Base-by-base conservation (phyloP, 2,329 filamentous ascomycete genomes). In the Cytospora chrysosperma region DNA sequence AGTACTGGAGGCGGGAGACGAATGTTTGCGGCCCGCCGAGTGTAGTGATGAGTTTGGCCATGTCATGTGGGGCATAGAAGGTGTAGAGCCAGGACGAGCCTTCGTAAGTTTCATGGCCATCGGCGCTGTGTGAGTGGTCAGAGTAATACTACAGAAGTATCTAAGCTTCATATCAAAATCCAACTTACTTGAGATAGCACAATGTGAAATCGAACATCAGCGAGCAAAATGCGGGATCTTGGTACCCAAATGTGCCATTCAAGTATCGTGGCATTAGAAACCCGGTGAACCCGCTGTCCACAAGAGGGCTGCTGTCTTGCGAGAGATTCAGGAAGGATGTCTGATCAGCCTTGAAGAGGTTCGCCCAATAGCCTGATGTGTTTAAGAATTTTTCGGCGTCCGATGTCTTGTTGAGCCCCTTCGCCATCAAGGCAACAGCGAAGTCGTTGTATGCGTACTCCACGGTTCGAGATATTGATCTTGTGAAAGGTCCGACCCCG, bases 381-480 rank as follows among this genome's bases (percentile, higher is more conserved):
- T 72, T 70, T 0, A 81, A 71, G 59, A 90, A 91, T 68, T 82
- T 86, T 61, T 83, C 77, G 13, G 80, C 78, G 50, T 89, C 88
- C 0, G 70, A 74, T 7, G 78, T 76, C 13, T 83, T 79, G 3
- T 83, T 84, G 50, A 89, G 72, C 0, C 75, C 77, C 30, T 80
- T 78, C 0, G 87, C 87, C 61, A 90, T 82, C 28, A 83, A 75
- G 0, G 84, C 79, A 56, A 89, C 85, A 63, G 82, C 84, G 68
- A 86, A 92, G 73, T 92, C 89, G 63, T 92, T 85, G 72, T 92
- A 92, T 1, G 87, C 85, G 69, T 92, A 92, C 71, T 92, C 89
- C 0, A 91, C 82, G 0, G 88, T 91, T 6, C 89, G 80, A 1
- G 86, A 90, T 15, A 92, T 82, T 60, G 82, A 87, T 4, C 89